These are phyloP conservation scores for Epichloe aotearoae DNA, from an alignment of 2,329 filamentous ascomycete species.

Conservation along the genomic window DNA sequence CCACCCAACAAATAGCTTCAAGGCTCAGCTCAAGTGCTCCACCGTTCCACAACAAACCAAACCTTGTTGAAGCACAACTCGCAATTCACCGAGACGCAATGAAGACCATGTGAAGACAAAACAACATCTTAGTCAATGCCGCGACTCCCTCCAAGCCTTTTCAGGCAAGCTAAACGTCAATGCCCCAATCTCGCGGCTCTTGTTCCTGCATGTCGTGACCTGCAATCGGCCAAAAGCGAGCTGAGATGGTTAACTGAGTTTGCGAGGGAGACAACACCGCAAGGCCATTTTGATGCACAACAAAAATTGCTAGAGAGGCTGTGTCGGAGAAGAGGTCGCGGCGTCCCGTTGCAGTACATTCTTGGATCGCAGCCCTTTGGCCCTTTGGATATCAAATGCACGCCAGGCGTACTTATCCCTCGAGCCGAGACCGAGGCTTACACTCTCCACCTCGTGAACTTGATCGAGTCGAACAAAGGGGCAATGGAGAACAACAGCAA, in stretches of 20 bases:
- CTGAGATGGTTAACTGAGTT: constrained; percentile 60
- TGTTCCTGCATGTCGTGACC: constrained; percentile 48
- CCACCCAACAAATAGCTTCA: not conserved
- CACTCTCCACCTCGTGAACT: constrained; percentile 38
- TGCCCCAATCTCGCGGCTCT: constrained; percentile 46
- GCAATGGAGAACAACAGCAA: constrained; percentile 7
- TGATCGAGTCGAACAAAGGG: constrained; percentile 21
- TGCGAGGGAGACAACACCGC: constrained; percentile 21
- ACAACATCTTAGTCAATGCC: constrained; percentile 35
- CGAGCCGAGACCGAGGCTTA: constrained; percentile 65
- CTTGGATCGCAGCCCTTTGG: constrained; percentile 84
- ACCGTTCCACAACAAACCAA: not conserved
- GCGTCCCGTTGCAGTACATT: constrained; percentile 79
- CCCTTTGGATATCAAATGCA: constrained; percentile 62
- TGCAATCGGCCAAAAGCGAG: constrained; percentile 53
- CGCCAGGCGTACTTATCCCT: constrained; percentile 71
- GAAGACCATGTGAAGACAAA: not conserved
- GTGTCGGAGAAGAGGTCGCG: constrained; percentile 38
- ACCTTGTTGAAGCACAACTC: not conserved
- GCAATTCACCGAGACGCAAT: not conserved
- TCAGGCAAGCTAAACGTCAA: constrained; percentile 38
- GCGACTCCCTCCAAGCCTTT: constrained; percentile 43
- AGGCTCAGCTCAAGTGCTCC: too few relatives aligned
- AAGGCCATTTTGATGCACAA: constrained; percentile 4
- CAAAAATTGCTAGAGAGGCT: constrained; percentile 23